These are phyloP conservation scores for Neurospora tetraspora DNA, from an alignment of 495 filamentous ascomycete species.

Conservation along the genomic window DNA sequence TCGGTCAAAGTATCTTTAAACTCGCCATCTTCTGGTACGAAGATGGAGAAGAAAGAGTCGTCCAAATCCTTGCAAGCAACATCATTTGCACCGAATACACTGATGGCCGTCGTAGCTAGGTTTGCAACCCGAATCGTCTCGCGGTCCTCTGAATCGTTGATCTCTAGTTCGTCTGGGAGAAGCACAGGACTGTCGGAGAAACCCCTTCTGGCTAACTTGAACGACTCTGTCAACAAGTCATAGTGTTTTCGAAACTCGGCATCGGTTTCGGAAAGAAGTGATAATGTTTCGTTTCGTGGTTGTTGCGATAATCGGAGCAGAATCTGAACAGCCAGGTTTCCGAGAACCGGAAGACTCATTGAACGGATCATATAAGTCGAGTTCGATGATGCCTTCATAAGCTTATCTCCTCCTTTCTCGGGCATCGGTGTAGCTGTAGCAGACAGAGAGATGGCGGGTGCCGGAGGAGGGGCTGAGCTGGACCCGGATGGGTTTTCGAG, in stretches of 20 bases:
- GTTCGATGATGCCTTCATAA: slow-evolving; percentile 23
- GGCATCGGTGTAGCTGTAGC: slow-evolving; percentile 5
- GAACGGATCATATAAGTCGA: slow-evolving; percentile 22
- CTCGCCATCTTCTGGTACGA: slow-evolving; percentile 59
- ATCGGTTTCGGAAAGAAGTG: slow-evolving; percentile 59
- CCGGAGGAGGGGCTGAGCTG: not conserved
- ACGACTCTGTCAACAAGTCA: slow-evolving; percentile 63
- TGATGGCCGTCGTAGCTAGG: slow-evolving; percentile 73
- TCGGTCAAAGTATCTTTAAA: slow-evolving; percentile 50
- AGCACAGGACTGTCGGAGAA: slow-evolving; percentile 65
- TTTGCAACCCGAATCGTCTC: slow-evolving; percentile 80
- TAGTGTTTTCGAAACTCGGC: slow-evolving; percentile 78
- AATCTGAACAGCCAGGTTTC: slow-evolving; percentile 36
- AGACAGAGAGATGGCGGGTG: not conserved
- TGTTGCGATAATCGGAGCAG: slow-evolving; percentile 35
- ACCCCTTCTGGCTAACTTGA: slow-evolving; percentile 69
- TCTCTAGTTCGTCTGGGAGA: slow-evolving; percentile 61
- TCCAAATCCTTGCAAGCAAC: slow-evolving; percentile 76
- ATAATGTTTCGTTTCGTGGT: slow-evolving; percentile 51
- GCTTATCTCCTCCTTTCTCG: slow-evolving; percentile 14
- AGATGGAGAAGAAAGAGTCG: slow-evolving; percentile 74
- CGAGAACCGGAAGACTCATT: slow-evolving; percentile 33
- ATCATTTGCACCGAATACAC: slow-evolving; percentile 74
- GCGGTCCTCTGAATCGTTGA: slow-evolving; percentile 55
- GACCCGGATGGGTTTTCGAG: not conserved